Conservation (phyloP, 164 flowering plant genomes). For the Vitis cinerea region DNA sequence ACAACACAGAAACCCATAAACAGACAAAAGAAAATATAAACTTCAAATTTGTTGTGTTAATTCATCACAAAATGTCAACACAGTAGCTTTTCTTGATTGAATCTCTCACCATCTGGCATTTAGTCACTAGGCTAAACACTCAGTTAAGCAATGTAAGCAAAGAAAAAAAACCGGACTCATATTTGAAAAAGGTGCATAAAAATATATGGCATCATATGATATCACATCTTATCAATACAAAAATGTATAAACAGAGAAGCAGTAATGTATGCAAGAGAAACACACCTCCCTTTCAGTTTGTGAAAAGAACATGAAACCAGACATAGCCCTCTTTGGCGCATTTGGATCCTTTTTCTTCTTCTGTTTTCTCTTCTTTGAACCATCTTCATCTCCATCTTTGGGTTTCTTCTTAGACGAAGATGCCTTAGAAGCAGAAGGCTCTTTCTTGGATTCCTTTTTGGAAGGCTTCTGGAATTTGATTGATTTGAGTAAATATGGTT, state of each 20-base stretch:
- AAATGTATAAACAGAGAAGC: background rate
- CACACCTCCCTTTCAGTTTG: conserved; percentile 83
- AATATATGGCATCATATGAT: no score
- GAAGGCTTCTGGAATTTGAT: conserved; percentile 52
- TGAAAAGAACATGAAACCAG: conserved; percentile 86
- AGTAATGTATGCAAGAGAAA: background rate
- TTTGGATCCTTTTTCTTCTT: conserved; percentile 98
- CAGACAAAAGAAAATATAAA: no score
- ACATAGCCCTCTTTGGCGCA: conserved; percentile 89
- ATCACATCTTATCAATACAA: background rate
- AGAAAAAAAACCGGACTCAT: no score
- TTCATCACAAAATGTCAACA: no score
- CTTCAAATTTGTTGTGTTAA: no score
- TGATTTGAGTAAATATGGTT: background rate
- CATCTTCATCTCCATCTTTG: conserved; percentile 74
- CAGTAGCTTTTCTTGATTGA: no score
- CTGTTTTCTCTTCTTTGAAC: conserved; percentile 74
- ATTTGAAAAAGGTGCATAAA: no score
- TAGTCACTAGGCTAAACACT: no score
- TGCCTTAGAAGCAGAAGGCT: conserved; percentile 53
- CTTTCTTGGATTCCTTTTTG: conserved; percentile 73
- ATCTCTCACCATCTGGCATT: no score
- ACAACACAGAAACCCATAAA: no score
- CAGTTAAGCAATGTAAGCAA: no score
- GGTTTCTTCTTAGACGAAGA: conserved; percentile 59